Evolutionary conservation across 2,329 filamentous ascomycete species (phyloP).

Genomic region (Huntiella savannae): DNA sequence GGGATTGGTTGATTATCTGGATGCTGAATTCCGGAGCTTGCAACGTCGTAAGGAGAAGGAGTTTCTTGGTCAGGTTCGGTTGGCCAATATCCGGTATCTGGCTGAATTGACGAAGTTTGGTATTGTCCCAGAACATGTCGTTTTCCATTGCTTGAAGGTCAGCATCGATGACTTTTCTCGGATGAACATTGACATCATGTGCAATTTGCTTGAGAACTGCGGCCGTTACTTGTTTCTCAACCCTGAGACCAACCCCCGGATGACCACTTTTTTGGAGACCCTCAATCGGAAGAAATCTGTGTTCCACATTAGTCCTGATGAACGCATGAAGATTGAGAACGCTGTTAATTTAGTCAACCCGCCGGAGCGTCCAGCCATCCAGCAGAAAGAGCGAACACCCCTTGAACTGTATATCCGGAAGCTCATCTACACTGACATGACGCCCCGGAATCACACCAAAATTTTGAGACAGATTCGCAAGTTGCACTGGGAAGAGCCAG

Average conservation of each 20-base stretch:
- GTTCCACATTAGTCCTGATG: slow-evolving; percentile 84
- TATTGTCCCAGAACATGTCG: slow-evolving; percentile 92
- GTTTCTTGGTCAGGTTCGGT: slow-evolving; percentile 80
- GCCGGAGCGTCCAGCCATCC: slow-evolving; percentile 77
- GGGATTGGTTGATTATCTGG: slow-evolving; percentile 75
- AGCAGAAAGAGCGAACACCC: slow-evolving; percentile 88
- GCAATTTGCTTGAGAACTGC: slow-evolving; percentile 88
- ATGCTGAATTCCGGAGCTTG: slow-evolving; percentile 90
- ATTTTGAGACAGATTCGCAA: slow-evolving; percentile 86
- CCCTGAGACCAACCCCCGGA: slow-evolving; percentile 77
- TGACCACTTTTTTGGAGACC: slow-evolving; percentile 86
- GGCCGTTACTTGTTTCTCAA: slow-evolving; percentile 86
- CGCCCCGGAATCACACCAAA: slow-evolving; percentile 82
- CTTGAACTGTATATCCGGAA: slow-evolving; percentile 87
- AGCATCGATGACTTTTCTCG: slow-evolving; percentile 93
- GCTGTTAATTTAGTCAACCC: slow-evolving; percentile 96
- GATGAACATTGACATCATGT: slow-evolving; percentile 98
- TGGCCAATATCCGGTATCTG: slow-evolving; percentile 91
- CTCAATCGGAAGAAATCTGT: slow-evolving; percentile 89
- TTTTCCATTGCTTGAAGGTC: slow-evolving; percentile 96
- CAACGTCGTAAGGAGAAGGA: slow-evolving; percentile 96
- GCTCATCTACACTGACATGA: slow-evolving; percentile 82
- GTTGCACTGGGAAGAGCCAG: slow-evolving; percentile 89
- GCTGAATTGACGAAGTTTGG: slow-evolving; percentile 96
- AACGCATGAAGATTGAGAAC: slow-evolving; percentile 96